Evolutionary conservation across 2,329 filamentous ascomycete genomes (phyloP).

Genomic region (Clarireedia paspali): DNA sequence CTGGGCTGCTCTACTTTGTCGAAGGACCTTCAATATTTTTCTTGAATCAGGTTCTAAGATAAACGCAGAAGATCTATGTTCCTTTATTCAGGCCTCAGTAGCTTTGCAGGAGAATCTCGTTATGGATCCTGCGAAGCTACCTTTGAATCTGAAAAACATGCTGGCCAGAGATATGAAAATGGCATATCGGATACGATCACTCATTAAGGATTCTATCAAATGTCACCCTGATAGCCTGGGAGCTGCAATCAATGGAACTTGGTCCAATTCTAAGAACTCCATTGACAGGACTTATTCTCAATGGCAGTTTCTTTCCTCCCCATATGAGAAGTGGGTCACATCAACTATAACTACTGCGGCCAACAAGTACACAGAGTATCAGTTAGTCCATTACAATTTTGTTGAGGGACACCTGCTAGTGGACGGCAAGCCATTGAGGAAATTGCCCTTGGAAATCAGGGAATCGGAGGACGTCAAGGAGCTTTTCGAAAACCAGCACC

Average conservation of each 20-base stretch:
- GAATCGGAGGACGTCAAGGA: slow-evolving; percentile 35
- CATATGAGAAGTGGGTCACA: slow-evolving; percentile 30
- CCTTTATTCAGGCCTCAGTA: slow-evolving; percentile 35
- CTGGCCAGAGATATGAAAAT: slow-evolving; percentile 42
- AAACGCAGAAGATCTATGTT: slow-evolving; percentile 14
- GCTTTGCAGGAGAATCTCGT: slow-evolving; percentile 40
- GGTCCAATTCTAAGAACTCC: slow-evolving; percentile 32
- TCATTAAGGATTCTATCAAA: slow-evolving; percentile 32
- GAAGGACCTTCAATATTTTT: slow-evolving; percentile 35
- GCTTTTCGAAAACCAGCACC: slow-evolving; percentile 46
- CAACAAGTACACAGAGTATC: slow-evolving; percentile 18
- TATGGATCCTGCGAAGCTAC: slow-evolving; percentile 31
- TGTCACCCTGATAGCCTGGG: slow-evolving; percentile 25
- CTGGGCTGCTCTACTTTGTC: slow-evolving; percentile 49
- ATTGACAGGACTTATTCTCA: slow-evolving; percentile 13
- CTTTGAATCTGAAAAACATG: slow-evolving; percentile 30
- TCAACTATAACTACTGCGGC: slow-evolving; percentile 29
- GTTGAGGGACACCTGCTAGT: slow-evolving; percentile 40
- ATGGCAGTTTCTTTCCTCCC: slow-evolving; percentile 21
- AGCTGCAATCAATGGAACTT: slow-evolving; percentile 33
- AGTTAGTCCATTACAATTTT: slow-evolving; percentile 36
- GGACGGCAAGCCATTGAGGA: slow-evolving; percentile 40
- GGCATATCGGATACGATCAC: slow-evolving; percentile 30
- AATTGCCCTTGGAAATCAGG: slow-evolving; percentile 44
- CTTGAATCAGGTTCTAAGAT: neutral